phyloP scores from a whole-genome alignment of 495 filamentous ascomycete species.

The Sphaerosporella brunnea region DNA sequence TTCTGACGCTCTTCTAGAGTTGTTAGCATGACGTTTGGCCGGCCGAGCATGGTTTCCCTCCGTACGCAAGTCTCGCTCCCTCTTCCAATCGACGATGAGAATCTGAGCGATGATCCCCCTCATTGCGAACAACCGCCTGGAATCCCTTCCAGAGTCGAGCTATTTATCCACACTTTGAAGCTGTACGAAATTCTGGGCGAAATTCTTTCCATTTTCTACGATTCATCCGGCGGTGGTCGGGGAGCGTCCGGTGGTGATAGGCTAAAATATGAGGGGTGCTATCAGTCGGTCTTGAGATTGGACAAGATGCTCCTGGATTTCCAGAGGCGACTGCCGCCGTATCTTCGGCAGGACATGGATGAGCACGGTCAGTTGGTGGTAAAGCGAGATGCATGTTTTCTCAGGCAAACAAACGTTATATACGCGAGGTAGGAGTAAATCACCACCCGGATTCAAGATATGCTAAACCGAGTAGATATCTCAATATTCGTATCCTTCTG shows the following conservation, averaged over 20 bases:
- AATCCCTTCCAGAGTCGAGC: constrained; percentile 10
- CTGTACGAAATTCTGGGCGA: constrained; percentile 20
- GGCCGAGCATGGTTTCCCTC: constrained; percentile 23
- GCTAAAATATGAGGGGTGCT: neutral
- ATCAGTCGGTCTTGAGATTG: constrained; percentile 1
- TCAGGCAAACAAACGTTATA: constrained; percentile 5
- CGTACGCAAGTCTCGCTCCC: constrained; percentile 13
- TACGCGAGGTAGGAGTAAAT: constrained; percentile 2
- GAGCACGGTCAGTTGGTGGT: neutral
- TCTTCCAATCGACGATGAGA: constrained; percentile 26
- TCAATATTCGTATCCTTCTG: constrained; percentile 6
- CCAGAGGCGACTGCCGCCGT: constrained; percentile 1
- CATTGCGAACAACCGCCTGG: constrained; percentile 11
- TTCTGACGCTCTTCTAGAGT: constrained; percentile 13
- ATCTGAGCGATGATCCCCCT: constrained; percentile 12
- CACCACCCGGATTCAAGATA: too few relatives aligned
- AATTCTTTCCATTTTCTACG: constrained; percentile 13
- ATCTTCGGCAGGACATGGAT: neutral
- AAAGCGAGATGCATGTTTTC: neutral
- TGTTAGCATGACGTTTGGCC: constrained; percentile 27
- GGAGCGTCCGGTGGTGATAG: neutral
- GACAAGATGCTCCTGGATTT: constrained; percentile 3
- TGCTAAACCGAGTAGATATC: constrained; percentile 4
- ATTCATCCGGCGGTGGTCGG: neutral
- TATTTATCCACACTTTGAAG: constrained; percentile 22